A percentile compares a stretch with the other conserved stretches of the same genome.
Conservation (phyloP, 257 asterid genomes). For the Galeopsis tetrahit region DNA sequence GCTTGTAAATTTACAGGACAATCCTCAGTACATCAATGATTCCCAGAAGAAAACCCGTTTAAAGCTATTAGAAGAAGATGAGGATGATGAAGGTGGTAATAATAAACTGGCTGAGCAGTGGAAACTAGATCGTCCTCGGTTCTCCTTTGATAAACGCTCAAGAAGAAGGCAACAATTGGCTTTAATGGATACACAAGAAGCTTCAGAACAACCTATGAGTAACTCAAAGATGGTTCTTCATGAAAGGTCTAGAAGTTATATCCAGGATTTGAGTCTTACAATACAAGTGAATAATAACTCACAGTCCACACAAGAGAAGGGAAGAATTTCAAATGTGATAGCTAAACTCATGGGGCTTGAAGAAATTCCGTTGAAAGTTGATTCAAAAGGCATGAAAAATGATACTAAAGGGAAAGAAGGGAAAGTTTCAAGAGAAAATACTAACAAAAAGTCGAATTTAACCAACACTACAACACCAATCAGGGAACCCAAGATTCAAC, state of each 20-base stretch:
- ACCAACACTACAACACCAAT: slow-evolving; percentile 28
- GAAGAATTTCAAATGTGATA: slow-evolving; percentile 76
- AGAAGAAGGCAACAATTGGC: slow-evolving; percentile 47
- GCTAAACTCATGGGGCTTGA: slow-evolving; percentile 98
- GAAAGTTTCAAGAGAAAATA: slow-evolving; percentile 33
- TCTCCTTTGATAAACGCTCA: slow-evolving; percentile 74
- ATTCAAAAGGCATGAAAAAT: slow-evolving; percentile 31
- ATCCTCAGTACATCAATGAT: slow-evolving; percentile 43
- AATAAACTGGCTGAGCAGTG: slow-evolving; percentile 48
- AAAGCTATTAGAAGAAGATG: slow-evolving; percentile 72
- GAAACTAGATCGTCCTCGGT: slow-evolving; percentile 69
- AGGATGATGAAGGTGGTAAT: slow-evolving; percentile 50
- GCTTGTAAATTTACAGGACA: slow-evolving; percentile 75
- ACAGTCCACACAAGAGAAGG: slow-evolving; percentile 52
- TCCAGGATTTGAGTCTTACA: slow-evolving; percentile 44
- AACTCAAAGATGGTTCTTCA: slow-evolving; percentile 46
- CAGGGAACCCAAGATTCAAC: slow-evolving; percentile 39
- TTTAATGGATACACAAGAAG: slow-evolving; percentile 47
- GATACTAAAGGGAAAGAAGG: slow-evolving; percentile 35
- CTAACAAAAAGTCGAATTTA: slow-evolving; percentile 19
- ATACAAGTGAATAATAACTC: slow-evolving; percentile 35
- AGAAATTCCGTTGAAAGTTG: slow-evolving; percentile 56
- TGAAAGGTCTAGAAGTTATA: slow-evolving; percentile 57
- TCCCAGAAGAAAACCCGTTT: slow-evolving; percentile 53
- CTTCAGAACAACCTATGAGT: slow-evolving; percentile 37